Percentiles rank a stretch among this genome's conserved stretches.
phyloP scores from a whole-genome alignment of 768 basidiomycete genomes.

The Pleurotus ostreatus region DNA sequence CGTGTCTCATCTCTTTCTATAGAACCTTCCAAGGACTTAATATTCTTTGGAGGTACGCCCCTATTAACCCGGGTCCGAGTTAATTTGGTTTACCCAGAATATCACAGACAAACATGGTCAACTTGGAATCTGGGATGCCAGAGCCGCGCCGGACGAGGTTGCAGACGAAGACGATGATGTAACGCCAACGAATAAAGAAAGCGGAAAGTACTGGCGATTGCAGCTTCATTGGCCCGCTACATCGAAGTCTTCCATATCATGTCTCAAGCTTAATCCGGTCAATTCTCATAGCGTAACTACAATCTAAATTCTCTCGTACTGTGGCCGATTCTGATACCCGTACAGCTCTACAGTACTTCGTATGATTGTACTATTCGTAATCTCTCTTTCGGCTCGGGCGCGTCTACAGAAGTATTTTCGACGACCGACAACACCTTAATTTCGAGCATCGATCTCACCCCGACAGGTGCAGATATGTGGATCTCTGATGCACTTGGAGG shows the following conservation, averaged over 20 bases:
- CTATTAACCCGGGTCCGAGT: not conserved
- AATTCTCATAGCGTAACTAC: slow-evolving; percentile 63
- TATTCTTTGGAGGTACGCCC: slow-evolving; percentile 80
- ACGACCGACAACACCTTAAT: slow-evolving; percentile 55
- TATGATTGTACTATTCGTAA: slow-evolving; percentile 79
- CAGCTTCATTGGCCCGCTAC: slow-evolving; percentile 85
- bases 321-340: slow-evolving; percentile 2
- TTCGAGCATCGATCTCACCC: slow-evolving; percentile 65
- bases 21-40: slow-evolving; percentile 71
- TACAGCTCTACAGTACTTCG: slow-evolving; percentile 73
- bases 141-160: slow-evolving; percentile 61
- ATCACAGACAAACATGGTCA: slow-evolving; percentile 74
- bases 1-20: slow-evolving; percentile 17
- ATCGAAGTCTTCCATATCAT: slow-evolving; percentile 75
- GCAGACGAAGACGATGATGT: slow-evolving; percentile 62
- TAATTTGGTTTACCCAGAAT: not conserved
- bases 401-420: slow-evolving; percentile 66
- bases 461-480: slow-evolving; percentile 79
- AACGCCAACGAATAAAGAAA: slow-evolving; percentile 38
- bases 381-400: slow-evolving; percentile 67
- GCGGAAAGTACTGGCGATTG: slow-evolving; percentile 77
- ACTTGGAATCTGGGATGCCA: slow-evolving; percentile 84
- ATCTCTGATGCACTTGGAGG: slow-evolving; percentile 73
- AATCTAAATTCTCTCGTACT: not conserved
- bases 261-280: slow-evolving; percentile 71